Base-by-base conservation (phyloP, 2,329 filamentous ascomycete genomes). In the Pyrenochaeta sp. region DNA sequence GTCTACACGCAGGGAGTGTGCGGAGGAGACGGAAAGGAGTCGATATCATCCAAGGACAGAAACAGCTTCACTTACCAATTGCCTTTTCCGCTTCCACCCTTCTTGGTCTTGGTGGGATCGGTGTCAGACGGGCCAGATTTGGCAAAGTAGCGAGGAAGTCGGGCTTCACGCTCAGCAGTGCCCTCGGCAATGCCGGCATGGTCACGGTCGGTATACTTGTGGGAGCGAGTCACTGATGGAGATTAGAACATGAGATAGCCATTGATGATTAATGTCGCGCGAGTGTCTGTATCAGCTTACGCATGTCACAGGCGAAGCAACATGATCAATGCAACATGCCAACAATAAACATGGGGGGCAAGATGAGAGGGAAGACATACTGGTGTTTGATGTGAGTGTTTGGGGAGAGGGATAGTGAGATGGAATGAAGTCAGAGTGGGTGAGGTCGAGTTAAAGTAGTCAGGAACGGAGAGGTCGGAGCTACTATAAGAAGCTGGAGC, bases 31-130 rank as follows among this genome's bases (percentile, higher is more conserved):
- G 24, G 19, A 30, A 34, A 22, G 18, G 7, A 8, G 5, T n/a
- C n/a, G n/a, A n/a, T n/a, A n/a, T n/a, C n/a, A n/a, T n/a, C n/a
- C n/a, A n/a, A n/a, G n/a, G n/a, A 27, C 11, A 13, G 13, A 22
- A 37, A 20, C 10, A 31, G 40, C 36, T 13, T 19, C 27, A 41
- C 87, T 74, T 83, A 96, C 93, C 93, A 99, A 75, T 96, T 96
- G 69, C 88, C 90, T 74, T 89, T 92, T 60, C 93, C 93, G 59
- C 83, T 88, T 53, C 93, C 93, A 67, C 96, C 89, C 80, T 99
- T 99, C 86, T 99, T 99, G 69, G 88, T 87, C 81, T 95, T 94
- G 74, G 90, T 91, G 50, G 94, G 93, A 68, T 96, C 89, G 60
- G 81, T 79, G 67, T 91, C 91, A 63, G 84, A 79, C 68, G 88